Conservation (phyloP, 2,329 filamentous ascomycete species). For the Aciculosporium take region DNA sequence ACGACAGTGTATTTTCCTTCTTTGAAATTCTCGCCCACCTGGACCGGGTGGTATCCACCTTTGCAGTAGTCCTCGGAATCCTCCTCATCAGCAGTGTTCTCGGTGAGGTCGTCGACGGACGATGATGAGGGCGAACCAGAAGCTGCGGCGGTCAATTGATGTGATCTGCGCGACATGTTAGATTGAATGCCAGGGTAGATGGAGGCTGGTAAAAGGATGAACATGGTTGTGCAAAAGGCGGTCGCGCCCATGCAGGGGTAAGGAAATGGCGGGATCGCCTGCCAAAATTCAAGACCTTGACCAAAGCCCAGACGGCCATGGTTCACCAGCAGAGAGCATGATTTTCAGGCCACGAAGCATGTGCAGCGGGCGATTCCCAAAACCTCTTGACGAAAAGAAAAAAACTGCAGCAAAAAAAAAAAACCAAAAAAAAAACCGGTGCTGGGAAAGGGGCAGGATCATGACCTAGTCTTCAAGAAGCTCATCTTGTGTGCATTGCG, state of each 20-base stretch:
- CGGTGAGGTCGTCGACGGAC: constrained; percentile 68
- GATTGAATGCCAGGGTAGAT: constrained; percentile 4
- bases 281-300: no score
- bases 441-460: neutral
- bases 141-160: constrained; percentile 43
- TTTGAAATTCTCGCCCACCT: constrained; percentile 92
- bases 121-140: constrained; percentile 65
- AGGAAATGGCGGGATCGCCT: no score
- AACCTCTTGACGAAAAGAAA: no score
- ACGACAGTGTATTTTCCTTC: constrained; percentile 93
- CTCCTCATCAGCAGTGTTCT: constrained; percentile 94
- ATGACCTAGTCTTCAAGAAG: constrained; percentile 29
- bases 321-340: neutral
- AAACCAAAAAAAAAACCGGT: neutral
- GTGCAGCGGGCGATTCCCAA: no score
- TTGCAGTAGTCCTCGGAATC: constrained; percentile 99
- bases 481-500: constrained; percentile 28
- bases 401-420: neutral
- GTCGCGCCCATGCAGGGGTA: neutral
- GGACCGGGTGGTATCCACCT: constrained; percentile 91
- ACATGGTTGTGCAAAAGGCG: neutral
- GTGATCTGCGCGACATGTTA: constrained; percentile 26
- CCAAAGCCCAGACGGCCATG: no score
- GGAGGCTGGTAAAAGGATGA: no score
- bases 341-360: neutral